Base-by-base conservation (phyloP, 495 filamentous ascomycete genomes). In the Lentithecium fluviatile region DNA sequence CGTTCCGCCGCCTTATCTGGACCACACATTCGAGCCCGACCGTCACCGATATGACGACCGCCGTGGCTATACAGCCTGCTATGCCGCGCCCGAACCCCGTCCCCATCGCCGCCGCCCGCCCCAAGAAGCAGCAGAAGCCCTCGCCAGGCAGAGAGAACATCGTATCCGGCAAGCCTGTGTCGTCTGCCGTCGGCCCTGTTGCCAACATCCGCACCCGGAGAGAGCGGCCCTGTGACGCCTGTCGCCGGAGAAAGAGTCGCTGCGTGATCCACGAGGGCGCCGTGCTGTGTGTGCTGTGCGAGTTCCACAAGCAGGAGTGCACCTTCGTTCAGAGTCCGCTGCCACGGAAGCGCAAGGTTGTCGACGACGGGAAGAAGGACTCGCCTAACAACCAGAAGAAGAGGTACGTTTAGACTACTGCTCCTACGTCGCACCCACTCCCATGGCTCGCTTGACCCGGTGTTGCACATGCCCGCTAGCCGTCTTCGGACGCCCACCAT, bases 191-290 rank as follows among this genome's bases (percentile, higher is more conserved):
- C 4, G 64, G 56, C 47, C 51, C 62, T 8, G 66, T 68, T 32
- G 56, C 60, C 56, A 73, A 71, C 62, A 70, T 70, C 50, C 64
- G 70, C 29, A 68, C 67, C 21, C 57, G 70, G 20, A 61, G 69
- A 38, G 70, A 73, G 58, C 36, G 70, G 37, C 70, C 70, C 49
- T 73, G 70, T 73, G 89, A 93, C 78, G 86, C 88, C 42, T 98
- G 94, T 75, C 79, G 90, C 56, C 83, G 84, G 74, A 80, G 91
- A 70, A 91, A 92, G 74, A 90, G 85, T 67, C 87, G 91, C 68
- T 98, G 94, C 77, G 90, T 95, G 56, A 88, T 96, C 75, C 88
- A 91, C 70, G 89, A 90, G 86, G 76, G 96, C 88, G 81, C 84
- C 84, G 74, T 91, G 86, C 79, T 74, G 42, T 80, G 78, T 55